phyloP scores from a whole-genome alignment of 345 rosid species.

The Excoecaria agallocha region DNA sequence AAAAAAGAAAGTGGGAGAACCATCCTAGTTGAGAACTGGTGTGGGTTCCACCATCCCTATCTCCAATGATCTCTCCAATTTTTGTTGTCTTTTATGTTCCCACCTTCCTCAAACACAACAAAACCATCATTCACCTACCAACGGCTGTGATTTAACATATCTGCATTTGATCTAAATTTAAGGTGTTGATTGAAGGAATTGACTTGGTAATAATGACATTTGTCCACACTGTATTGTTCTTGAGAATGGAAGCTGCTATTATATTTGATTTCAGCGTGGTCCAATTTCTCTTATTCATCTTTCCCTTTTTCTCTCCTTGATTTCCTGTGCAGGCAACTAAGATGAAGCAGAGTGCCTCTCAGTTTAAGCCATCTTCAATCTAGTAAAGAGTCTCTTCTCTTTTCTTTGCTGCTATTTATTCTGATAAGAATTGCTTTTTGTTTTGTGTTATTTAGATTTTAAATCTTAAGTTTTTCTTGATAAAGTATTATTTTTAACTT shows the following conservation, averaged over 20 bases:
- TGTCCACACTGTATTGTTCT: constrained; percentile 4
- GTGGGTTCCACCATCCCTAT: constrained; percentile 16
- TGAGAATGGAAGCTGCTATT: constrained; percentile 14
- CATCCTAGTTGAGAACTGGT: constrained; percentile 14
- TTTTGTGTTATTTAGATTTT: not conserved
- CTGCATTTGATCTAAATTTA: not conserved
- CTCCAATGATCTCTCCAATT: not conserved
- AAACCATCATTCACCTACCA: not conserved
- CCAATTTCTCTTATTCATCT: constrained; percentile 1
- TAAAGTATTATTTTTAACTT: constrained; percentile 2
- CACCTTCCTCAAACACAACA: not conserved
- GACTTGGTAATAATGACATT: constrained; percentile 19
- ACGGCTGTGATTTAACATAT: constrained; percentile 27
- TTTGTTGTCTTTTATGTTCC: not conserved
- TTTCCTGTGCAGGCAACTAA: constrained; percentile 3
- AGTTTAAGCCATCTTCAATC: constrained; percentile 17
- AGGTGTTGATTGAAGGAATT: constrained; percentile 32
- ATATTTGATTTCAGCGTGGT: constrained; percentile 1
- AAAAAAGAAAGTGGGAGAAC: constrained; percentile 11
- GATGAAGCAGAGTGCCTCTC: constrained; percentile 19
- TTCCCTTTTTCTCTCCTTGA: not conserved
- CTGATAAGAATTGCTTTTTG: not conserved
- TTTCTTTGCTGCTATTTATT: not conserved
- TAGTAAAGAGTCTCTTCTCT: constrained; percentile 26
- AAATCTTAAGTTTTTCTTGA: constrained; percentile 4